Evolutionary conservation across 805 yeast genomes (phyloP), one percentile per base, ranked within the genome.

Genomic region (Pichia pseudocactophila): DNA sequence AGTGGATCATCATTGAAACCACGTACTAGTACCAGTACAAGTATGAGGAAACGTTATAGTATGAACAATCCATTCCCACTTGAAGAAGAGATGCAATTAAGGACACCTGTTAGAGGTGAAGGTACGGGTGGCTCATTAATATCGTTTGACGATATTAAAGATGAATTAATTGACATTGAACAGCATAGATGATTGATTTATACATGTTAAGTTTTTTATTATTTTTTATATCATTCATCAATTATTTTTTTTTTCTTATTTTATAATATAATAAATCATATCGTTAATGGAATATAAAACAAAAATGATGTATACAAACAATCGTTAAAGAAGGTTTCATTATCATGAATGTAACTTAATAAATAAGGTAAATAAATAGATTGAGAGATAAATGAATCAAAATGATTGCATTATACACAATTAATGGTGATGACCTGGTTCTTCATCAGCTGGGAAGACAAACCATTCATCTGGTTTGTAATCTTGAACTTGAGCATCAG

Each of bases 361-460:
- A 32, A 12, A 12, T 28, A 28, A 28, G 15, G 31, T 34, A 40
- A 15, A 26, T 34, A 28, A 27, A 34, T 25, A 11, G 16, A 30
- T 10, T n/a, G 19, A n/a, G 11, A 36, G 17, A 13, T 26, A 36
- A 30, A 32, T 31, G 17, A 19, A 32, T 28, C n/a, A 28, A 16
- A 37, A 8, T 30, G n/a, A n/a, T 18, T 20, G 22, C 12, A 16
- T 30, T 30, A 30, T 16, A 16, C 10, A 26, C 17, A 34, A 28
- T 41, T 39, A 49, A 39, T 49, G 51, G 27, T 45, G 74, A 20
- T 48, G 50, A 42, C 57, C 61, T 44, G 56, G 55, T 53, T 64
- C 69, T 46, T 74, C 80, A 54, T 73, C 81, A 63, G 80, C 86
- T 64, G 80, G 86, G 56, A 82, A 74, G 48, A 82, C 89, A 56